Conservation (phyloP, 2,329 filamentous ascomycete genomes). For the Aspergillus versicolor region DNA sequence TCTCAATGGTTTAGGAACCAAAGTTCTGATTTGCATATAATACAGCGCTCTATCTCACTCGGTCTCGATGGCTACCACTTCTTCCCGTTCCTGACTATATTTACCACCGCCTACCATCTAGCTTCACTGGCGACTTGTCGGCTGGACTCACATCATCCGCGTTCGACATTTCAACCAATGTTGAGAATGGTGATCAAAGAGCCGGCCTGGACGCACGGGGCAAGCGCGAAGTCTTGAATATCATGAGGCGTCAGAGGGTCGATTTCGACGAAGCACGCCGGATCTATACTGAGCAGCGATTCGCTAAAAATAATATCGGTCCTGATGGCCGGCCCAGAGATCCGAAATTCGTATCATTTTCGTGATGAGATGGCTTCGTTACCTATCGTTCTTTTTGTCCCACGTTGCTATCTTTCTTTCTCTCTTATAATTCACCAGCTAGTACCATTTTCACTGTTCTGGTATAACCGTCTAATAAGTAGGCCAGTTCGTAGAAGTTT, state of each 20-base stretch:
- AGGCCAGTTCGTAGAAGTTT: background rate
- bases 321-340: conserved; percentile 84
- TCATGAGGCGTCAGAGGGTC: conserved; percentile 84
- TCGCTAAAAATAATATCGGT: conserved; percentile 84
- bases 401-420: background rate
- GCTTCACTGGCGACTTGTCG: conserved; percentile 83
- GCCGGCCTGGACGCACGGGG: conserved; percentile 76
- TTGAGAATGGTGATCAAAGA: conserved; percentile 74
- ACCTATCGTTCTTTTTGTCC: conserved; percentile 4
- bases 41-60: conserved; percentile 74
- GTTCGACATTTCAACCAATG: conserved; percentile 80
- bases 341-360: conserved; percentile 95
- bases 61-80: conserved; percentile 70
- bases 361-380: conserved; percentile 43
- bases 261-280: conserved; percentile 88
- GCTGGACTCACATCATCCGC: conserved; percentile 77
- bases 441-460: background rate
- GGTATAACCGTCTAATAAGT: background rate
- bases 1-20: background rate
- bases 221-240: conserved; percentile 78
- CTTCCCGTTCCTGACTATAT: conserved; percentile 66
- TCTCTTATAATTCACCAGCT: background rate
- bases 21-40: conserved; percentile 8
- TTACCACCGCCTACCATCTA: conserved; percentile 74
- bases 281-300: conserved; percentile 80